Evolutionary conservation across 2,329 filamentous ascomycete species (phyloP).

Genomic region (Periconia macrospinosa): DNA sequence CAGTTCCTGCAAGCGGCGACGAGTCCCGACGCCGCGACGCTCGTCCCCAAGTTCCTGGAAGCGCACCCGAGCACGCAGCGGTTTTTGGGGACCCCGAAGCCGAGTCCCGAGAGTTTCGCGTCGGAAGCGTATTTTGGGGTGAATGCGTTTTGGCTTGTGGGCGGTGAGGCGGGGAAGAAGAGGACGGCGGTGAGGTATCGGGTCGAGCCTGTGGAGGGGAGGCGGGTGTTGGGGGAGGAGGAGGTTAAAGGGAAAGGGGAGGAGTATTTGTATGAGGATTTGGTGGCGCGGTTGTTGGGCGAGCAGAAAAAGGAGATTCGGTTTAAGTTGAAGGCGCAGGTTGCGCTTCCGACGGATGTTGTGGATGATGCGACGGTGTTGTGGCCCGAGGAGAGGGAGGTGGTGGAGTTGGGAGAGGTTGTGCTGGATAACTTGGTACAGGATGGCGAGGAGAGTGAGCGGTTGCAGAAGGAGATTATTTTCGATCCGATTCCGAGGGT

Average conservation of each 20-base stretch:
- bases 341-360: constrained; percentile 53
- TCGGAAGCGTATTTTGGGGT: constrained; percentile 54
- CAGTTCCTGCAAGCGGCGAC: constrained; percentile 49
- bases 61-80: constrained; percentile 50
- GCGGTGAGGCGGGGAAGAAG: constrained; percentile 45
- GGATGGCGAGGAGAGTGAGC: constrained; percentile 44
- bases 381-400: constrained; percentile 56
- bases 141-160: constrained; percentile 54
- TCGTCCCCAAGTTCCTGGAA: constrained; percentile 48
- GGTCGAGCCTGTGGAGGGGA: constrained; percentile 51
- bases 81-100: constrained; percentile 56
- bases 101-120: constrained; percentile 52
- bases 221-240: constrained; percentile 43
- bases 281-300: constrained; percentile 42
- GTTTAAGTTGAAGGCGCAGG: constrained; percentile 55
- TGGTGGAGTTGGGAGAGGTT: constrained; percentile 56
- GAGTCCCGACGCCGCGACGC: constrained; percentile 26
- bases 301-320: constrained; percentile 29
- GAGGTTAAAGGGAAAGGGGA: constrained; percentile 42
- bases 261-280: constrained; percentile 55
- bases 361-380: constrained; percentile 53
- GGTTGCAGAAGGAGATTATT: constrained; percentile 56
- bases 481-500: constrained; percentile 62
- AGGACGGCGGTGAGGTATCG: constrained; percentile 54
- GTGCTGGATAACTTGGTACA: constrained; percentile 45